Conservation (phyloP, 768 basidiomycete genomes). For the Mycena epipterygia region DNA sequence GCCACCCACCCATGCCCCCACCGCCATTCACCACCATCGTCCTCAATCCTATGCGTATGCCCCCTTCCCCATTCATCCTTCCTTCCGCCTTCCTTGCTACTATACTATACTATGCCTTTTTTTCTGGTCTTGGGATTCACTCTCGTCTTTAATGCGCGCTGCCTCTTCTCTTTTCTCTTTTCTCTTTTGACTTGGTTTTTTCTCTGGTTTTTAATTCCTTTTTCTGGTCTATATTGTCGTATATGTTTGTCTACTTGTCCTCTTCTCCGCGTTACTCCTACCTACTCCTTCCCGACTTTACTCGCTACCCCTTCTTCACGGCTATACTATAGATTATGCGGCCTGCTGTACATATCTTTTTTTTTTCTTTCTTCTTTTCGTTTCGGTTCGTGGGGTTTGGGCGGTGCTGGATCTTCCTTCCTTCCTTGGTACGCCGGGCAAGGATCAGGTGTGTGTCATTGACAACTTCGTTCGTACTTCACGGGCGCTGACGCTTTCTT, state of each 20-base stretch:
- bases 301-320: too few species aligned
- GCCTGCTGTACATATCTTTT: too few species aligned
- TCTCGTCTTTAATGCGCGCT: background rate
- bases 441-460: too few species aligned
- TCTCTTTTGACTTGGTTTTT: background rate
- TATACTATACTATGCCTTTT: background rate
- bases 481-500: background rate
- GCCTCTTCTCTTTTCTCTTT: background rate
- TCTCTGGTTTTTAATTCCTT: background rate
- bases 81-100: background rate
- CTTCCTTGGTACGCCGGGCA: too few species aligned
- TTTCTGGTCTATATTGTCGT: background rate
- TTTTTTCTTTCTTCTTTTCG: too few species aligned
- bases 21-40: background rate
- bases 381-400: too few species aligned
- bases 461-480: background rate
- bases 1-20: too few species aligned
- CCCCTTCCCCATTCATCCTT: background rate
- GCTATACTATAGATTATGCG: too few species aligned
- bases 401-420: too few species aligned
- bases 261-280: too few species aligned
- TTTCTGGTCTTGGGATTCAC: background rate
- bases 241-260: background rate
- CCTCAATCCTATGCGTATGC: background rate
- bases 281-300: too few species aligned